Conservation (phyloP, 164 flowering plant genomes). For the Vitis vinifera region DNA sequence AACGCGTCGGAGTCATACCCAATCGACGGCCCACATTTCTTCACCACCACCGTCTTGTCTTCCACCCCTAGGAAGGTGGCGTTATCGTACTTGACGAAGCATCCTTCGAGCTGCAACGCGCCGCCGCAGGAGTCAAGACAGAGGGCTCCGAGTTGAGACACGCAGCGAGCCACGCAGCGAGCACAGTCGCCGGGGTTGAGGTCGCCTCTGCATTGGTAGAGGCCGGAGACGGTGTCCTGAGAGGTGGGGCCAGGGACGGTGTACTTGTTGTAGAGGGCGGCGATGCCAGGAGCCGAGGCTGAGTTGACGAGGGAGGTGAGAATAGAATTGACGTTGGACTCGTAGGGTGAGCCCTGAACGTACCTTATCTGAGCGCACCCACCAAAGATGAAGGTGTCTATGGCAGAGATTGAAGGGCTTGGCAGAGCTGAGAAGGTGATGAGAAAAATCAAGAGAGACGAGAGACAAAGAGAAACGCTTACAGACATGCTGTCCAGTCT, state of each 20-base stretch:
- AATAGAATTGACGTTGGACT: conserved; percentile 47
- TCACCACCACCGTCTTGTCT: conserved; percentile 49
- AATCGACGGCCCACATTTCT: conserved; percentile 46
- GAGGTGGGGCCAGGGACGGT: conserved; percentile 27
- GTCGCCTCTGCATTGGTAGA: conserved; percentile 73
- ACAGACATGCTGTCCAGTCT: conserved; percentile 8
- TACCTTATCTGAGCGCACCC: conserved; percentile 57
- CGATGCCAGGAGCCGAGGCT: conserved; percentile 21
- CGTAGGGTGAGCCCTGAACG: conserved; percentile 39
- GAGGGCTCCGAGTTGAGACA: conserved; percentile 42
- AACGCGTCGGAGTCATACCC: conserved; percentile 29
- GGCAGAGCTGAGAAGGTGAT: conserved; percentile 5
- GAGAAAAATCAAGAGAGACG: conserved; percentile 8
- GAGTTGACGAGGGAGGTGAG: conserved; percentile 60
- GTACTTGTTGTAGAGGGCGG: conserved; percentile 49
- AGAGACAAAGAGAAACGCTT: background rate
- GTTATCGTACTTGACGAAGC: conserved; percentile 63
- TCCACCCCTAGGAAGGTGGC: conserved; percentile 49
- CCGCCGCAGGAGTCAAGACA: conserved; percentile 52
- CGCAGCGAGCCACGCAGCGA: conserved; percentile 45
- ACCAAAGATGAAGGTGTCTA: conserved; percentile 48
- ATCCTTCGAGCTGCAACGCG: conserved; percentile 61
- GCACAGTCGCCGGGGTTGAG: conserved; percentile 38
- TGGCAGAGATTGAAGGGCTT: conserved; percentile 22
- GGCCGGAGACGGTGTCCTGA: conserved; percentile 40